phyloP scores from a whole-genome alignment of 352 stramenopile genomes.

The Pythium apleroticum region DNA sequence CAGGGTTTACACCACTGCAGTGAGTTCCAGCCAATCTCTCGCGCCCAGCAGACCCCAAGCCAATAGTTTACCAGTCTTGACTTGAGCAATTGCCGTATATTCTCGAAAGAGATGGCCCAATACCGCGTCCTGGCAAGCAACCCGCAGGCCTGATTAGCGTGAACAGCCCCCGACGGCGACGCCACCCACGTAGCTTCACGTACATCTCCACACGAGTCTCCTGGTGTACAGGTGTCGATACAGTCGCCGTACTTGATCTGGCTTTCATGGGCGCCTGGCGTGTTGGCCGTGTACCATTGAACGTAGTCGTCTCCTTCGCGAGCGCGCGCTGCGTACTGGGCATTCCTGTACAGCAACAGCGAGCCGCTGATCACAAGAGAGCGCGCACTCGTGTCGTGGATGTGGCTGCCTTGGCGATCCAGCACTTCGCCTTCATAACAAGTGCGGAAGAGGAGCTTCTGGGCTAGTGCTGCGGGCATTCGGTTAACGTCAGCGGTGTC shows the following conservation, averaged over 20 bases:
- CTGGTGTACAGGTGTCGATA: constrained; percentile 35
- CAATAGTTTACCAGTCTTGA: constrained; percentile 34
- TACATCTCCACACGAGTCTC: constrained; percentile 46
- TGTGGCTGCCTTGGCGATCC: constrained; percentile 38
- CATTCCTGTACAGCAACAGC: constrained; percentile 40
- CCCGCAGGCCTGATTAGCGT: background rate
- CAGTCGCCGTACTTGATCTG: constrained; percentile 38
- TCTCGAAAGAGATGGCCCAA: constrained; percentile 34
- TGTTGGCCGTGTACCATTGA: constrained; percentile 28
- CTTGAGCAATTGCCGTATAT: constrained; percentile 39
- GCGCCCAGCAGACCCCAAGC: too few relatives aligned
- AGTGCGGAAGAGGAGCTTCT: constrained; percentile 33
- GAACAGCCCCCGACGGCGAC: background rate
- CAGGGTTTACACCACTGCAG: background rate
- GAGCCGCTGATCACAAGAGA: constrained; percentile 48
- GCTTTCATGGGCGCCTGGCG: constrained; percentile 4
- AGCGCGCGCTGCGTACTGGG: constrained; percentile 18
- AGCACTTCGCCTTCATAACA: constrained; percentile 46
- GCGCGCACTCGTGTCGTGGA: constrained; percentile 38
- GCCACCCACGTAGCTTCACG: background rate
- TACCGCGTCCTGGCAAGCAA: constrained; percentile 36
- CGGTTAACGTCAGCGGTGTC: too few relatives aligned
- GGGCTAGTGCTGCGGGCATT: constrained; percentile 31
- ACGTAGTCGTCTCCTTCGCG: constrained; percentile 34
- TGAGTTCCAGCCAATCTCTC: background rate